A percentile compares a stretch with the other conserved stretches of the same genome.
phyloP scores from a whole-genome alignment of 352 stramenopile species.

The Phytophthora lateralis region DNA sequence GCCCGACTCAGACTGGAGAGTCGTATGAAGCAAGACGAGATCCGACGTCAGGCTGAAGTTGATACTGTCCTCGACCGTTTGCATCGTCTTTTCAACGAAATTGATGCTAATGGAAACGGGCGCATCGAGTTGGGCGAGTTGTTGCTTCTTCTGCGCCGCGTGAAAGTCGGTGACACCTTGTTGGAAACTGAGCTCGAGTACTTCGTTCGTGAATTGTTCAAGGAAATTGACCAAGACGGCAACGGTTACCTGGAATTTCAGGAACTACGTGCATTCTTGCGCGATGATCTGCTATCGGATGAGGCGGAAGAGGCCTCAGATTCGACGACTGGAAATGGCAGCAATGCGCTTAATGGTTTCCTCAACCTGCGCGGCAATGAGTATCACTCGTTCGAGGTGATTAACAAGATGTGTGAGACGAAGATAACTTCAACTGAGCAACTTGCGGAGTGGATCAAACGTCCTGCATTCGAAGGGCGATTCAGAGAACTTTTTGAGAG shows the following conservation, averaged over 20 bases:
- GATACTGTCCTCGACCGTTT: constrained; percentile 57
- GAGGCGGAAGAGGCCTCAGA: constrained; percentile 24
- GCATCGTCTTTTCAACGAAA: constrained; percentile 72
- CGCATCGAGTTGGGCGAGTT: constrained; percentile 71
- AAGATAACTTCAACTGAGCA: constrained; percentile 54
- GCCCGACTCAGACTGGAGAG: constrained; percentile 59
- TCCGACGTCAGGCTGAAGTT: constrained; percentile 58
- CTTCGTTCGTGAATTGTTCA: constrained; percentile 71
- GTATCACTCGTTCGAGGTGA: constrained; percentile 65
- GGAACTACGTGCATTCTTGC: constrained; percentile 89
- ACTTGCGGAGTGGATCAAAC: constrained; percentile 55
- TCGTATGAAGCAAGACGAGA: constrained; percentile 55
- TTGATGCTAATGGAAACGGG: constrained; percentile 71
- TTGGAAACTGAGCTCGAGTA: constrained; percentile 69
- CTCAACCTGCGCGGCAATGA: constrained; percentile 73
- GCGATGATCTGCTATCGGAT: constrained; percentile 50
- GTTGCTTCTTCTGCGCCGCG: constrained; percentile 59
- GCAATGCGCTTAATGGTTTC: constrained; percentile 54
- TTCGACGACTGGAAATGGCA: constrained; percentile 35
- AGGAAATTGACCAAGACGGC: constrained; percentile 93
- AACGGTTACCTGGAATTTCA: constrained; percentile 95
- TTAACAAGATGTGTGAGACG: constrained; percentile 63
- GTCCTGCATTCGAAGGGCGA: constrained; percentile 45
- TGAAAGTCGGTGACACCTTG: constrained; percentile 69
- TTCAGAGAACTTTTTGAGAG: constrained; percentile 74